Conservation (phyloP, 805 yeast genomes). For the Zygosaccharomyces bisporus region DNA sequence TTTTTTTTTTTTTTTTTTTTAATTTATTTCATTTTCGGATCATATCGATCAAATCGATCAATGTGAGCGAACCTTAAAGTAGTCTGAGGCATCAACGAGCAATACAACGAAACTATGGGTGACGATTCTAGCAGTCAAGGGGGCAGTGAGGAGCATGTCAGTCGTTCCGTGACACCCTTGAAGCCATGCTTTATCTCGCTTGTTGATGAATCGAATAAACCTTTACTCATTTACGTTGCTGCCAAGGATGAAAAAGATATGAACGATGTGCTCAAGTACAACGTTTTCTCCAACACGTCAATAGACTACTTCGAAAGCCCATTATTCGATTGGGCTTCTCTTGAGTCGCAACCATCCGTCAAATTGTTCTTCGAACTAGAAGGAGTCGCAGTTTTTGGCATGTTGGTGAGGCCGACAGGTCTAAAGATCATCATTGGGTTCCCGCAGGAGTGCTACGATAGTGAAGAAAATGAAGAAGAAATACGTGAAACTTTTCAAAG, state of each 20-base stretch:
- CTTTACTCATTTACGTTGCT: conserved; percentile 28
- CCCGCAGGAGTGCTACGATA: conserved; percentile 9
- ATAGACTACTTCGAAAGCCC: conserved; percentile 34
- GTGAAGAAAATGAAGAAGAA: conserved; percentile 11
- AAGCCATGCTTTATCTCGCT: conserved; percentile 26
- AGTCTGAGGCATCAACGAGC: too few species aligned
- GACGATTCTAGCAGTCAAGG: neutral
- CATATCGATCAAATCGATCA: too few species aligned
- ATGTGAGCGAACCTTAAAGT: too few species aligned
- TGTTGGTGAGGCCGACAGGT: conserved; percentile 29
- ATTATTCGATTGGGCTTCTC: conserved; percentile 24
- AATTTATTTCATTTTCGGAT: too few species aligned
- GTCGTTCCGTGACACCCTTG: conserved; percentile 1
- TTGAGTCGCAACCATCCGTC: conserved; percentile 18
- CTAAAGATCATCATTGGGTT: conserved; percentile 33
- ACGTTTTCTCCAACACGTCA: conserved; percentile 33
- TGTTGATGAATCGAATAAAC: conserved; percentile 26
- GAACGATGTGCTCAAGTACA: conserved; percentile 28
- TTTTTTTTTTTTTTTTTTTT: too few species aligned
- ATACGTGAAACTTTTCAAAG: conserved; percentile 21
- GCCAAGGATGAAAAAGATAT: conserved; percentile 18
- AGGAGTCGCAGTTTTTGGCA: conserved; percentile 31
- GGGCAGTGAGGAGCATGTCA: neutral
- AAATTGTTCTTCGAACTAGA: conserved; percentile 31
- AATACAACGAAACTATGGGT: too few species aligned